Base-by-base conservation (phyloP, 768 basidiomycete species). In the Psilocybe cubensis region DNA sequence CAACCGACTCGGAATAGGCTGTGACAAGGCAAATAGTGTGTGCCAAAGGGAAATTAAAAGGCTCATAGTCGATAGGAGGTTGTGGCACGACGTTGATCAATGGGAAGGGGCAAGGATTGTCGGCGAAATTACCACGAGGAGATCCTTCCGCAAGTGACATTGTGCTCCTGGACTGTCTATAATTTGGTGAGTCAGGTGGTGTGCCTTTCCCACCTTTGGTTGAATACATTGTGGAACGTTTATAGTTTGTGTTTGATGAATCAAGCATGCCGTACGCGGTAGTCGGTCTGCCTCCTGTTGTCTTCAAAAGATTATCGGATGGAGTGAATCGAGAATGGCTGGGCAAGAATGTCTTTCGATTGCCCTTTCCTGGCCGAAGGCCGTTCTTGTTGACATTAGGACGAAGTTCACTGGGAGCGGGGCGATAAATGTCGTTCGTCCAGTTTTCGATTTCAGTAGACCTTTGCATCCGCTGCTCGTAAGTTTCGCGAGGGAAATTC, bases 11-110 rank as follows among this genome's bases (percentile, higher is more conserved):
- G 0, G 96, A 97, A 72, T 99, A 99, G 1, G 97, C 97, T 1
- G 97, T 99, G 60, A 99, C 97, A 44, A 98, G 87, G 67, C 94
- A 93, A 63, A 98, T 96, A 4, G 92, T 89, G 72, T 98, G 94
- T 0, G 86, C 90, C 46, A 98, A 86, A 0, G 94, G 95, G 80
- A 92, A 99, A 66, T 93, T 91, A 83, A 96, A 98, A 0, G 97
- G 97, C 70, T 98, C 91, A 62, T 85, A 95, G 66, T 97, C 95
- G 0, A 83, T 79, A 24, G 94, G 82, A 9, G 97, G 97, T 68
- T 99, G 97, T 1, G 92, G 92, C 14, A 98, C 89, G 66, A 98
- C 91, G 65, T 93, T 88, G 59, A 81, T 74, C 31, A 98, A 81
- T 2, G 96, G 96, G 88, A 96, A 98, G 6, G 97, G 96, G 68